Conservation (phyloP, 2,329 filamentous ascomycete species). For the Xylaria polymorpha region DNA sequence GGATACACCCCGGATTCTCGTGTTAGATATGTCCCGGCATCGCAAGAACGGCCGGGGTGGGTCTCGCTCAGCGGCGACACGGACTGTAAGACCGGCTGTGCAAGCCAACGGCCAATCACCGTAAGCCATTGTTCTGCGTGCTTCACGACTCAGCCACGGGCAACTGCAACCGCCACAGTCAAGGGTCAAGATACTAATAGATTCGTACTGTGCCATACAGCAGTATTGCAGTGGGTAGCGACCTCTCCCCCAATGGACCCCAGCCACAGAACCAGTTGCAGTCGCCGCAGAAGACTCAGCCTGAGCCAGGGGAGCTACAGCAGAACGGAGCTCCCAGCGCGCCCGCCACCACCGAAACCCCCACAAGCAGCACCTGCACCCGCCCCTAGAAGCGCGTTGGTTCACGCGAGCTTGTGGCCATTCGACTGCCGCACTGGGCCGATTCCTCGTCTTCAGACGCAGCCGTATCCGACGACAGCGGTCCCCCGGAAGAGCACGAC, state of each 20-base stretch:
- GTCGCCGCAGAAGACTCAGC: conserved; percentile 8
- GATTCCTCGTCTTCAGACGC: conserved; percentile 29
- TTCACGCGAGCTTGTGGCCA: conserved; percentile 40
- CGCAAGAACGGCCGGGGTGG: conserved; percentile 19
- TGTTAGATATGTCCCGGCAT: conserved; percentile 12
- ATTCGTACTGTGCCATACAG: background rate
- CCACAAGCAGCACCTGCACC: conserved; percentile 30
- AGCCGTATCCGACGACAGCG: conserved; percentile 14
- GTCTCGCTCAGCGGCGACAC: conserved; percentile 4
- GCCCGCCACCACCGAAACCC: conserved; percentile 9
- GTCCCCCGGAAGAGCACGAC: conserved; percentile 7
- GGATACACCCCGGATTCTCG: background rate
- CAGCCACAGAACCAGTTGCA: conserved; percentile 30
- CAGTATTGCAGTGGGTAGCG: background rate
- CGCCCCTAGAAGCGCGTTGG: conserved; percentile 39
- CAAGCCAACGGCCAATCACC: conserved; percentile 27
- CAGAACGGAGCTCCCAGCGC: conserved; percentile 9
- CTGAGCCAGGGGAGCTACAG: background rate
- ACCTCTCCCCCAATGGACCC: background rate
- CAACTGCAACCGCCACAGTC: conserved; percentile 7
- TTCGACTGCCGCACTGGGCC: conserved; percentile 33
- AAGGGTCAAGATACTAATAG: background rate
- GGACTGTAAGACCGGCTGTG: background rate
- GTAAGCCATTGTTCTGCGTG: conserved; percentile 18
- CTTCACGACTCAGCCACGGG: background rate